Evolutionary conservation across 768 basidiomycete genomes (phyloP), one percentile per base, ranked within the genome.

Genomic region (Mycena rebaudengoi): DNA sequence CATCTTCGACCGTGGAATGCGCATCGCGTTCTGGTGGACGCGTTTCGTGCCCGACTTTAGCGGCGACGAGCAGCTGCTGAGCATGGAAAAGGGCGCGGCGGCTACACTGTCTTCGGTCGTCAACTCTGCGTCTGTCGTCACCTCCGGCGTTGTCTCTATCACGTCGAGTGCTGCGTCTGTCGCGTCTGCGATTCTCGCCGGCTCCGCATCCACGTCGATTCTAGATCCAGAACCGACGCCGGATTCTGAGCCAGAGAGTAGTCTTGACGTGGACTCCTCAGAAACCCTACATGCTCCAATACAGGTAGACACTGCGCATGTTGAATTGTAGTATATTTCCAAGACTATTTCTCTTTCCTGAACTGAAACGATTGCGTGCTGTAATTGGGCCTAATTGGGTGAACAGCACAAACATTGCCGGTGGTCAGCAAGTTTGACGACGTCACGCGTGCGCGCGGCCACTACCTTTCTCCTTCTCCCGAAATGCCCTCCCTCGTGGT

Each of bases 11-110:
- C 86, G 88, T 33, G 88, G 92, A 3, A 64, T 97, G 25, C 82
- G 90, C 21, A 82, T 96, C 4, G 91, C 91, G 0, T 89, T 95
- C 52, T 96, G 92, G 91, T 97, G 95, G 94, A 92, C 91, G 40
- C 82, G 86, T 37, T 92, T 92, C 56, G 57, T 94, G 0, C 92
- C 92, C 25, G 78, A 79, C 72, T 82, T 83, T 63, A 69, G 78
- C 33, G 74, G 74, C 14, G 79, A 83, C 39, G 73, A 72, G 26
- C 70, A 69, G 29, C 62, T 81, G 33, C 62, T 82, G 54, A 65
- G 63, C 26, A 69, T 70, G 59, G 82, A 82, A 70, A 79, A 82
- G 63, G 76, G 78, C 39, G 50, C 58, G 7, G 55, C 49, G 12
- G 39, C 56, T 28, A 56, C 40, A 21, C 44, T 64, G 16, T 63